Base-by-base conservation (phyloP, 1,139 yeast genomes). In the Yamadazyma friedrichii region DNA sequence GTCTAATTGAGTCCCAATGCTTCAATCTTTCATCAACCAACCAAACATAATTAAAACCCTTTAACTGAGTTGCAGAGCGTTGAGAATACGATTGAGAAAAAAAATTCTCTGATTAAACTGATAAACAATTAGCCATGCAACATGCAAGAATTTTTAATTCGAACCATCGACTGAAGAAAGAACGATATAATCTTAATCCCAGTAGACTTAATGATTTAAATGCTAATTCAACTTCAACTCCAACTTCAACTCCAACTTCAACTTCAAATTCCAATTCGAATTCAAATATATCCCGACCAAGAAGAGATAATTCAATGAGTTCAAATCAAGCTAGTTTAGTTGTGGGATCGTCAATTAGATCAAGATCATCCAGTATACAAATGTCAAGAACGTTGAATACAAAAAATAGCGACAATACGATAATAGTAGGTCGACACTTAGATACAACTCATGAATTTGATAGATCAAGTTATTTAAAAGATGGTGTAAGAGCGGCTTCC, bases 81-180 rank as follows among this genome's bases (percentile, higher is more conserved):
- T 35, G 31, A 12, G 26, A 30, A 12, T 24, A 30, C 38, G 33
- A 29, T 12, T 34, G 15, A 33, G 15, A 32, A 28, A 15, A 29
- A 36, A 15, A 29, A 36, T 31, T 30, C 34, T 22, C 3, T 35
- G 15, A 28, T 35, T 15, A 40, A 33, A 34, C 27, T 20, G 24
- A 20, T 20, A 20, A 20, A 20, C 24, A 20, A 20, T 20, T 20
- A 20, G 24, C 24, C 8, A 62, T 62, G 66, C 65, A 62, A 42
- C 65, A 62, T 53, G 64, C 65, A 11, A 48, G 67, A 44, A 54
- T 56, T 39, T 58, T 49, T 48, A 56, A 53, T 29, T 20, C 24
- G 24, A 29, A 34, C 4, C 25, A 24, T 20, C 31, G 36, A 28
- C 16, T 12, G 15, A 34, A 26, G 16, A 17, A 34, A 12, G 39